Base-by-base conservation (phyloP, 176 grass and related monocot species). In the barley (Hordeum vulgare) region DNA sequence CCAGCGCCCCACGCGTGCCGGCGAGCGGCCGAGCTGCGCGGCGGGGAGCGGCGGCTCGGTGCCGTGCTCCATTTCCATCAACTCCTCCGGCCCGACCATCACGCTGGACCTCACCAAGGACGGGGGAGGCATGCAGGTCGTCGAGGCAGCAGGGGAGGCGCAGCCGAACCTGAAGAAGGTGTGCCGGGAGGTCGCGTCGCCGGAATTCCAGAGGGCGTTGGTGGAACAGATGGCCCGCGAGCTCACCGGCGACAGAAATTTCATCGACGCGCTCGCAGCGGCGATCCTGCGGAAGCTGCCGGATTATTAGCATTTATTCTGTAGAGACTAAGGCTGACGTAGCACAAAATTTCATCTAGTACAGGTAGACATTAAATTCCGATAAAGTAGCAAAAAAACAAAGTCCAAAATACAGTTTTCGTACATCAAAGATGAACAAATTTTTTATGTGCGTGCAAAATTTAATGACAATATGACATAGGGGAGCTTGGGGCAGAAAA, bases 181-280 rank as follows among this genome's bases (percentile, higher is more conserved):
- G 77, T 84, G 71, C 35, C 42, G 37, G 40, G 89, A 90, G 35
- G 74, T 90, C 21, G 76, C 83, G 41, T 90, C 89, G 31, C 83
- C 86, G 23, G 93, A 94, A 60, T 92, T 94, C 69, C 85, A 79
- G 76, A 66, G 61, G 18, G 45, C 86, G 39, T 76, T 98, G 23
- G 93, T 83, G 34, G 91, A 90, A 60, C 80, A 95, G 75, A 94
- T 98, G 93, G 87, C 96, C 0, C 83, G 67, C 31, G 88, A 70
- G 71, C 85, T 98, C 26, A 94, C 85, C 11, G 81, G 58, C 12
- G 96, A 98, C 84, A 31, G 74, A 7, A 80, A 86, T 7, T 98
- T 98, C 70, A 92, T 85, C 3, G 59, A 81, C 12, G 86, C 87
- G 15, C 80, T 98, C 41, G 93, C 91, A 11, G 64, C 70, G 1